phyloP scores from a whole-genome alignment of 331 rosid species.

The Prunus yedoensis region DNA sequence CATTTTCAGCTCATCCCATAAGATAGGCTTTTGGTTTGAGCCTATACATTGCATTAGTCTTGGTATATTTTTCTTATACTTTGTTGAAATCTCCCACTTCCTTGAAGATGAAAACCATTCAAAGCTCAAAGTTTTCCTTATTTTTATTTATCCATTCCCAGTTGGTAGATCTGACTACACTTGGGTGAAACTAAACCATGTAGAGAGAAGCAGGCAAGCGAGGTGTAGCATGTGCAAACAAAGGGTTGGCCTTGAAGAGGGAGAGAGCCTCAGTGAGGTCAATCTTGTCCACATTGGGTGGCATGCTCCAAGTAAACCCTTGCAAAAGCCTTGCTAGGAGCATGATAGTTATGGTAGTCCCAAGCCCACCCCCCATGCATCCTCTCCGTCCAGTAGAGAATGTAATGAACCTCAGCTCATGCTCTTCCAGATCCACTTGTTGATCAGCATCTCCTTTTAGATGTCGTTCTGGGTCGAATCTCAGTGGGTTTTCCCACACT shows the following conservation, averaged over 20 bases:
- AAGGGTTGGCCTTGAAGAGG: neutral
- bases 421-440: slow-evolving; percentile 20
- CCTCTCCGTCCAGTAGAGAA: slow-evolving; percentile 35
- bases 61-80: too few relatives aligned
- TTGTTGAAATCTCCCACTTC: too few relatives aligned
- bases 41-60: too few relatives aligned
- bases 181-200: neutral
- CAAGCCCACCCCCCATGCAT: slow-evolving; percentile 30
- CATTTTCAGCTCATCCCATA: too few relatives aligned
- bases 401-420: slow-evolving; percentile 28
- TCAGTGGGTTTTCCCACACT: slow-evolving; percentile 34
- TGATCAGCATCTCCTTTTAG: neutral
- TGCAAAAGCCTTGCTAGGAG: slow-evolving; percentile 41
- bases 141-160: too few relatives aligned
- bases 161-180: too few relatives aligned
- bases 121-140: too few relatives aligned
- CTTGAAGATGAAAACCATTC: too few relatives aligned
- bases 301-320: slow-evolving; percentile 43
- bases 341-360: slow-evolving; percentile 36
- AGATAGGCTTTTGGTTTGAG: too few relatives aligned
- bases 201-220: neutral
- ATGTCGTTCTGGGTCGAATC: slow-evolving; percentile 35
- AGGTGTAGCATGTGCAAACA: neutral
- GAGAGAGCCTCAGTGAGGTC: neutral
- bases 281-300: neutral